Base-by-base conservation (phyloP, 2,329 filamentous ascomycete species). In the Pestalotiopsis sp. region DNA sequence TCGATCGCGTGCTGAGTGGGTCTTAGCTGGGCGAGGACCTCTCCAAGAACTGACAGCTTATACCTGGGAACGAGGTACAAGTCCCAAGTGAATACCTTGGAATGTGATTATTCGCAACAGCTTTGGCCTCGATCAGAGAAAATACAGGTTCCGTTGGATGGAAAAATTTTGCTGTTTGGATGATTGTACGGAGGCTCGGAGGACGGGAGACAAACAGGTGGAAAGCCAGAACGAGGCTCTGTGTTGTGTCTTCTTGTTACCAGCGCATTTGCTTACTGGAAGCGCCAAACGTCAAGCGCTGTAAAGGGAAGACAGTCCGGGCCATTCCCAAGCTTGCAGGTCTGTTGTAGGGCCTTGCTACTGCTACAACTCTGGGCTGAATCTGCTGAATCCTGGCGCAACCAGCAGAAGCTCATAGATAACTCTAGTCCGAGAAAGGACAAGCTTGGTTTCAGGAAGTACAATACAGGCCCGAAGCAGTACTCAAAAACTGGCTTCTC, bases 331-430 rank as follows among this genome's bases (percentile, higher is more conserved):
- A 9, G 31, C 31, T 36, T 36, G 31, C 31, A 36, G 31, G 31
- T 36, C 31, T 36, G 31, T 36, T 36, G 31, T 36, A 36, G 7
- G 31, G 31, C 31, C 7, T 36, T 36, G 31, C 45, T 52, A 52
- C 45, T 9, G 17, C 45, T 52, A 52, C 45, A n/a, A 52, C 20
- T 52, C 14, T 52, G 45, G 45, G 17, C 20, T 52, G 45, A n/a
- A n/a, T 23, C 41, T 52, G 45, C 45, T 52, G 17, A 23, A 52
- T 52, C 14, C 57, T 59, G 57, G 27, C 23, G 23, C 23, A 59
- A 59, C 20, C 20, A 59, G 61, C 61, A 63, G 61, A 63, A 63
- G 61, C 61, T 63, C 36, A 20, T 20, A 63, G 61, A 63, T 63
- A 63, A 63, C 38, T 63, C 36, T 36, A 63, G 31, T 23, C 17